phyloP scores from a whole-genome alignment of 345 rosid species.

The Acer negundo region DNA sequence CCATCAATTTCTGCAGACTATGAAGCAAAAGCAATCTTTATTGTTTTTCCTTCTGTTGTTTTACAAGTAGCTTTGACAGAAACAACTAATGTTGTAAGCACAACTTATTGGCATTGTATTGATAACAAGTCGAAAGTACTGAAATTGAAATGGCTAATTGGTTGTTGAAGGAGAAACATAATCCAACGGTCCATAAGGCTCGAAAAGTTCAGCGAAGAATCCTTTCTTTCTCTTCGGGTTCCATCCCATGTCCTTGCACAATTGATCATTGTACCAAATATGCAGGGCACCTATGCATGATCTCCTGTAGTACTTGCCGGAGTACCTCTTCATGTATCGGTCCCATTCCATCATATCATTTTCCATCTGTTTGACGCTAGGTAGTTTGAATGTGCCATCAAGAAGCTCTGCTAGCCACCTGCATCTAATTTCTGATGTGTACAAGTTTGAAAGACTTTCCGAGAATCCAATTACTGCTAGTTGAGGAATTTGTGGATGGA shows the following conservation, averaged over 20 bases:
- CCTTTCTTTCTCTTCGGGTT: constrained; percentile 43
- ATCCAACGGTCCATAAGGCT: constrained; percentile 33
- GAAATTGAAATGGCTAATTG: not conserved
- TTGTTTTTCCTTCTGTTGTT: not conserved
- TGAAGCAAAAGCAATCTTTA: not conserved
- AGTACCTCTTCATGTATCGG: constrained; percentile 28
- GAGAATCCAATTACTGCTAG: constrained; percentile 45
- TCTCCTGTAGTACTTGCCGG: constrained; percentile 31
- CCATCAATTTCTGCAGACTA: not conserved
- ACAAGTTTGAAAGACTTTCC: constrained; percentile 38
- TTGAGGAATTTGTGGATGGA: constrained; percentile 45
- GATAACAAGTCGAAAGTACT: not conserved
- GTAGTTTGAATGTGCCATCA: constrained; percentile 33
- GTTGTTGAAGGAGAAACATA: constrained; percentile 16
- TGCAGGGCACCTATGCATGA: constrained; percentile 39
- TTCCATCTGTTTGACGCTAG: constrained; percentile 41
- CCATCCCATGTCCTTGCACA: constrained; percentile 48
- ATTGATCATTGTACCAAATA: constrained; percentile 45
- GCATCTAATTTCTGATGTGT: constrained; percentile 42
- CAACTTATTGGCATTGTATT: no score
- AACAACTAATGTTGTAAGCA: no score
- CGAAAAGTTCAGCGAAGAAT: constrained; percentile 29
- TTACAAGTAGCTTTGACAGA: no score
- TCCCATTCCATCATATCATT: constrained; percentile 36
- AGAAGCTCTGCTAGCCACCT: constrained; percentile 44